Conservation (phyloP, 805 yeast genomes). For the Jamesozyma piceae region DNA sequence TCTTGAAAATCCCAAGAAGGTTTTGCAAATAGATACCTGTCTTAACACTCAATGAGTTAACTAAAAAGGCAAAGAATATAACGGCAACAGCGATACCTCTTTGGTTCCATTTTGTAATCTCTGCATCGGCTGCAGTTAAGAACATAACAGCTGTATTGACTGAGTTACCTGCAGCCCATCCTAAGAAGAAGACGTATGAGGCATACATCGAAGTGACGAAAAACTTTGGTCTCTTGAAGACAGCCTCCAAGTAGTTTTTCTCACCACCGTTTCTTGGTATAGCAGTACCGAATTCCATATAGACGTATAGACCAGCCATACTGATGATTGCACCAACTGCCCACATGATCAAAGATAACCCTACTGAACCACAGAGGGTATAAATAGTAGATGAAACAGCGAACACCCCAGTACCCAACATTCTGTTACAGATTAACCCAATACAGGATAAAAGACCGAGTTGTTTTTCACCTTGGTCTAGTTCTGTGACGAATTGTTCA, state of each 20-base stretch:
- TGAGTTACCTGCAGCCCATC: conserved; percentile 83
- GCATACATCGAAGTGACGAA: conserved; percentile 59
- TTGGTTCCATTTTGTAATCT: conserved; percentile 64
- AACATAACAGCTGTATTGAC: conserved; percentile 73
- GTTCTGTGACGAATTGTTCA: conserved; percentile 28
- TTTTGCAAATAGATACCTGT: conserved; percentile 60
- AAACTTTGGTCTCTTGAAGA: conserved; percentile 59
- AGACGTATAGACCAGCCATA: conserved; percentile 52
- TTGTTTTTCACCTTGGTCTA: conserved; percentile 35
- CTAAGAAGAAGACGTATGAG: conserved; percentile 61
- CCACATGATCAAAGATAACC: conserved; percentile 65
- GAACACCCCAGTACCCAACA: conserved; percentile 71
- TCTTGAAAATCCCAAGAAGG: conserved; percentile 60
- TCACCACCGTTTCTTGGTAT: conserved; percentile 82
- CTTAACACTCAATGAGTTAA: conserved; percentile 53
- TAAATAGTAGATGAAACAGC: conserved; percentile 56
- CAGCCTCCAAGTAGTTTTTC: conserved; percentile 67
- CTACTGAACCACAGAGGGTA: conserved; percentile 52
- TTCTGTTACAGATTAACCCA: conserved; percentile 56
- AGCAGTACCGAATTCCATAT: conserved; percentile 73
- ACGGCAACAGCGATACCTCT: conserved; percentile 71
- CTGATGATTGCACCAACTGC: conserved; percentile 65
- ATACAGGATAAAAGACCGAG: conserved; percentile 51
- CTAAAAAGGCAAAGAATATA: conserved; percentile 56
- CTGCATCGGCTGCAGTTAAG: conserved; percentile 61